Base-by-base conservation (phyloP, 805 yeast species). In the Metschnikowia similis region DNA sequence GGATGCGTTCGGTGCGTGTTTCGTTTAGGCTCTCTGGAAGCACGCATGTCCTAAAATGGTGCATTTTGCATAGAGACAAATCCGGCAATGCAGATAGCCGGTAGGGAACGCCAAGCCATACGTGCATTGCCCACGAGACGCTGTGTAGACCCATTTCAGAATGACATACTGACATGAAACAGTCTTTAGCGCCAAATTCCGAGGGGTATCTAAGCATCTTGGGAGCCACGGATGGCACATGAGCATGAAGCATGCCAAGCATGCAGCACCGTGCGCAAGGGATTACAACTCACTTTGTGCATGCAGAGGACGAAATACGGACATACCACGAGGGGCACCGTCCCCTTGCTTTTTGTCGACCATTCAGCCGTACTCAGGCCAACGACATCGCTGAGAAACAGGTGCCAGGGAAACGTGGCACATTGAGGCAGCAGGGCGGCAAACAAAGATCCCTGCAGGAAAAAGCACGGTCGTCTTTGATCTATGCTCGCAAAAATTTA, bases 231-330 rank as follows among this genome's bases (percentile, higher is more conserved):
- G 11, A 29, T 16, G 36, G 35, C 32, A 41, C 44, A 21, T 29
- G 11, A 41, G 35, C 35, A 29, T 17, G 14, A 29, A 17, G 35
- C 45, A 32, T 13, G 37, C 37, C 45, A 31, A 41, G 45, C 37
- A 39, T 35, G 46, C 46, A 43, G 40, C 38, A 11, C 35, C 10
- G 26, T 43, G 46, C 46, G 46, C 46, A 13, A 16, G 35, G 40
- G 28, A 28, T 43, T 43, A 28, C 46, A 28, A 35, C 28, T 27
- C 21, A 14, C 31, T 35, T 27, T 43, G 46, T 43, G 39, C 46
- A 35, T 43, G 40, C 40, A 43, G 40, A 27, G 16, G 31, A 42
- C 13, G 28, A 17, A 11, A 10, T 41, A 6, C 13, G 30, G 16
- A n/a, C n/a, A n/a, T 7, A 34, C 13, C 45, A 41, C 31, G 45